Percentiles rank a stretch among this genome's conserved stretches.
These are phyloP conservation scores for Pseudogymnoascus sp. DNA, from an alignment of 2,329 filamentous ascomycete species.

Conservation along the genomic window DNA sequence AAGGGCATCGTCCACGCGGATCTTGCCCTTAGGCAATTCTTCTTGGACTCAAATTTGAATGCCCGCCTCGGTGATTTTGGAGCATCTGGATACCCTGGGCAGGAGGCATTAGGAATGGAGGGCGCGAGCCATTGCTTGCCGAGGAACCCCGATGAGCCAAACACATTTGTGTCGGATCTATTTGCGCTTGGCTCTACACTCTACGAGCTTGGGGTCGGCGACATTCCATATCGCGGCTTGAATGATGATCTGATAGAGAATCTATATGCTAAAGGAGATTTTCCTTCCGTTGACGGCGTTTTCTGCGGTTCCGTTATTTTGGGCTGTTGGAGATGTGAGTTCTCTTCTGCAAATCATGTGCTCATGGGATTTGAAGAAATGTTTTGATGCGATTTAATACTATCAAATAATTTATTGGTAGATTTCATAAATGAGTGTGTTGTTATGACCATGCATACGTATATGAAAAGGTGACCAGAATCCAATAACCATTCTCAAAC, in stretches of 20 bases:
- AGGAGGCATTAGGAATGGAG: not conserved
- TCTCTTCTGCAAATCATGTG: not conserved
- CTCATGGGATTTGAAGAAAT: not conserved
- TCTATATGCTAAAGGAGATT: not conserved
- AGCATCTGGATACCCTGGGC: not conserved
- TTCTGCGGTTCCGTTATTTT: not conserved
- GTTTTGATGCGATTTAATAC: not conserved
- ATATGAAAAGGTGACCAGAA: too few relatives aligned
- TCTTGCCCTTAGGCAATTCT: not conserved
- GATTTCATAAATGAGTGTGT: too few relatives aligned
- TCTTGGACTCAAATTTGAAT: not conserved
- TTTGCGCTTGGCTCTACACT: slow-evolving; percentile 7
- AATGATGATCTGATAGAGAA: not conserved
- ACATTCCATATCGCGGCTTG: not conserved
- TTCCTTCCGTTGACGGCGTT: not conserved
- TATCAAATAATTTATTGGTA: not conserved
- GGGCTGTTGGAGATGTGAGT: not conserved
- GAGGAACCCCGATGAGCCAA: not conserved
- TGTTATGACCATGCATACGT: too few relatives aligned
- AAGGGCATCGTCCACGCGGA: not conserved
- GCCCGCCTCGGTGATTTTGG: not conserved
- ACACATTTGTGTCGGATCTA: not conserved
- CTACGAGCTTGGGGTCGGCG: not conserved
- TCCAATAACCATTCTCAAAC: too few relatives aligned
- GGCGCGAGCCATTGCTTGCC: not conserved